Percentiles rank a stretch among this genome's conserved stretches.
Conservation (phyloP, 75 land plant species). For the Selaginella tamariscina region DNA sequence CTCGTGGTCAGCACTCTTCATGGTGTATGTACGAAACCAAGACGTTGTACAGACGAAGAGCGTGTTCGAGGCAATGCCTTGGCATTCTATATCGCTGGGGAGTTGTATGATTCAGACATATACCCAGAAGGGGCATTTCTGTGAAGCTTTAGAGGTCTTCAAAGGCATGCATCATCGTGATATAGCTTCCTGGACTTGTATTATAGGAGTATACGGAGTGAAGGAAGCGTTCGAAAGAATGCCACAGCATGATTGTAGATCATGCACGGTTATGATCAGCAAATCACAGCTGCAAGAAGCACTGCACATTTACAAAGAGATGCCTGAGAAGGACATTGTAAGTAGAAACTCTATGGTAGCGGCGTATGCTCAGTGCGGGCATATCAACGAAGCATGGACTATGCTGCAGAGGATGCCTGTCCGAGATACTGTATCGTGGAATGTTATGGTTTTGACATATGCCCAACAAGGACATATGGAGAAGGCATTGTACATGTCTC, state of each 20-base stretch:
- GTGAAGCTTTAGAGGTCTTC: neutral
- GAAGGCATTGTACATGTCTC: neutral
- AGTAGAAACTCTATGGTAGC: neutral
- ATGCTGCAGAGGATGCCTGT: neutral
- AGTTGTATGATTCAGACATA: neutral
- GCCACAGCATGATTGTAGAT: neutral
- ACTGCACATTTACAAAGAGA: neutral
- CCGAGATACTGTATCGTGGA: conserved; percentile 9
- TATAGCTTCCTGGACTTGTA: neutral
- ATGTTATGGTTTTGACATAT: neutral
- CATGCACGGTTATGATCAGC: neutral
- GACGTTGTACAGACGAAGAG: neutral
- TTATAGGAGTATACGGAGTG: neutral
- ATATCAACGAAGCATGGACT: neutral
- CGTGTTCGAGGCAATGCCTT: neutral
- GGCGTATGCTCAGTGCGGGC: neutral
- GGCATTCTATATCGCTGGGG: neutral
- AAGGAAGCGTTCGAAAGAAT: neutral
- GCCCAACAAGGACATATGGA: neutral
- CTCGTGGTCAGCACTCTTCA: neutral
- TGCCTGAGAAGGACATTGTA: neutral
- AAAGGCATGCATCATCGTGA: neutral
- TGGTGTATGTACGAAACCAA: neutral
- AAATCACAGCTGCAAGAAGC: neutral
- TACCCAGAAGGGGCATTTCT: neutral